Conservation (phyloP, 768 basidiomycete species). For the Daedalea quercina region DNA sequence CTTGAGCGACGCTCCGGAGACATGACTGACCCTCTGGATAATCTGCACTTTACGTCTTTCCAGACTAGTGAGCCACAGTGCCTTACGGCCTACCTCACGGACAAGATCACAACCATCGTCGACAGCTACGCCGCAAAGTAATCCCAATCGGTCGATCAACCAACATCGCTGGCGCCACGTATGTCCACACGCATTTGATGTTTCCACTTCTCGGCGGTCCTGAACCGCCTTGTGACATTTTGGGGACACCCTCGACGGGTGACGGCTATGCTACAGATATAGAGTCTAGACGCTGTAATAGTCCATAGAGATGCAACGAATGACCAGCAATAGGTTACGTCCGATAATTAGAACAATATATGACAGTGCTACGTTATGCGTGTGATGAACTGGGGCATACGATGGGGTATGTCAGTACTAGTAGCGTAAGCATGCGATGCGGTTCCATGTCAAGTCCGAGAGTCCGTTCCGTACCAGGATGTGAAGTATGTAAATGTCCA, state of each 20-base stretch:
- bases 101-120: conserved; percentile 15
- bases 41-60: too few relatives aligned
- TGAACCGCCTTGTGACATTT: not conserved
- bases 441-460: too few relatives aligned
- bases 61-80: conserved; percentile 6
- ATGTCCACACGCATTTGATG: not conserved
- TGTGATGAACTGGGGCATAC: too few relatives aligned
- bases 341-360: not conserved
- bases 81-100: conserved; percentile 19
- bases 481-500: too few relatives aligned
- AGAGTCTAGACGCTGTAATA: not conserved
- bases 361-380: not conserved
- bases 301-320: not conserved
- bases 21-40: too few relatives aligned
- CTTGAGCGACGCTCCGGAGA: not conserved
- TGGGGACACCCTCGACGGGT: not conserved
- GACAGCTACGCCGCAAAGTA: conserved; percentile 1
- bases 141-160: not conserved
- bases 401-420: too few relatives aligned
- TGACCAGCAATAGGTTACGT: too few relatives aligned
- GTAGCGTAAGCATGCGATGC: too few relatives aligned
- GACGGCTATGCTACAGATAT: not conserved
- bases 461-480: too few relatives aligned
- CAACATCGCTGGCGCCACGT: not conserved
- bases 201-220: too few relatives aligned